phyloP scores from a whole-genome alignment of 1,284 basidiomycete species.

The Leccinum insigne region DNA sequence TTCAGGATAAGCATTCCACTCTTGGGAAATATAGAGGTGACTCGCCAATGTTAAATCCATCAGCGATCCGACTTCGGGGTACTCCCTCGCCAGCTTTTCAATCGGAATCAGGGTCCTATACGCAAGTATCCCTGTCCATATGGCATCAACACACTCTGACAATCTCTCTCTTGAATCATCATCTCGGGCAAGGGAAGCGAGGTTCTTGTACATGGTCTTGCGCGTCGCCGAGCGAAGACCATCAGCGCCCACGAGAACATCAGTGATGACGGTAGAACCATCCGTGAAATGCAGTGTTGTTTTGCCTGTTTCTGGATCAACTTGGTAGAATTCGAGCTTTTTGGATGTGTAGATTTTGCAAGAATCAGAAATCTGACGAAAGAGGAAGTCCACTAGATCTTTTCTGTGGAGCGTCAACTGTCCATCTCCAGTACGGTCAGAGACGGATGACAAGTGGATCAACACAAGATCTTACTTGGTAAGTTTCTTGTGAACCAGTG shows the following conservation, averaged over 20 bases:
- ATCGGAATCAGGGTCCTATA: slow-evolving; percentile 21
- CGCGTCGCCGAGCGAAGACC: slow-evolving; percentile 28
- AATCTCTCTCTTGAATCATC: slow-evolving; percentile 6
- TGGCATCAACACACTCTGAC: slow-evolving; percentile 13
- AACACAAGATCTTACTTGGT: slow-evolving; percentile 6
- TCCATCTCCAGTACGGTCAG: slow-evolving; percentile 24
- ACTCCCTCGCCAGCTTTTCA: slow-evolving; percentile 15
- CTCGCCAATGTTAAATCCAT: slow-evolving; percentile 37
- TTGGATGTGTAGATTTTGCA: slow-evolving; percentile 35
- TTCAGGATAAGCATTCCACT: not conserved
- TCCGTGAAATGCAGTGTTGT: slow-evolving; percentile 34
- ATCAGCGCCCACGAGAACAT: slow-evolving; percentile 37
- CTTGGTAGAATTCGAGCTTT: slow-evolving; percentile 29
- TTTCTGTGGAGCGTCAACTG: slow-evolving; percentile 32
- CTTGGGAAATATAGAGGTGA: not conserved
- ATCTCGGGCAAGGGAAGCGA: slow-evolving; percentile 14
- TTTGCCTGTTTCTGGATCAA: slow-evolving; percentile 8
- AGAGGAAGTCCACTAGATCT: slow-evolving; percentile 34
- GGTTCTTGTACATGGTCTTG: slow-evolving; percentile 17
- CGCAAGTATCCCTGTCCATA: slow-evolving; percentile 24
- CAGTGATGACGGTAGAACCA: slow-evolving; percentile 31
- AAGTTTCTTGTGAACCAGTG: slow-evolving; percentile 20
- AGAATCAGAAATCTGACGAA: slow-evolving; percentile 28
- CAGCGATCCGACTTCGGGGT: slow-evolving; percentile 38
- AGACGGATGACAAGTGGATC: not conserved